A percentile compares a stretch with the other conserved stretches of the same genome.
Conservation (phyloP, 1,139 yeast species). For the Candida tropicalis region DNA sequence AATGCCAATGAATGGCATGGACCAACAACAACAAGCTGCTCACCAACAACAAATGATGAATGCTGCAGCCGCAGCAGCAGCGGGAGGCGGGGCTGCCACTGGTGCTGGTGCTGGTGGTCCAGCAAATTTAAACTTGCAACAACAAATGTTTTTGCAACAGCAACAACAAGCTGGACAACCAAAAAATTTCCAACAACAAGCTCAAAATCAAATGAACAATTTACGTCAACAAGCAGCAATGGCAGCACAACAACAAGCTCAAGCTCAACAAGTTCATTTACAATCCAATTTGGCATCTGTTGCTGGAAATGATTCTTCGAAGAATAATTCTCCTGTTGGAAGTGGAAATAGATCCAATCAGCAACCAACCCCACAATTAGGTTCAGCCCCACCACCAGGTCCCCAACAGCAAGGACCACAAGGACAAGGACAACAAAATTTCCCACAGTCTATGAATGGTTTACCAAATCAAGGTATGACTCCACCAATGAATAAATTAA, state of each 20-base stretch:
- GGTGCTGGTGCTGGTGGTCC: constrained; percentile 14
- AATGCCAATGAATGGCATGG: constrained; percentile 16
- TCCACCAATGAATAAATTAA: constrained; percentile 6
- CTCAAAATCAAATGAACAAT: constrained; percentile 55
- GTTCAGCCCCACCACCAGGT: constrained; percentile 11
- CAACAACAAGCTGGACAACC: constrained; percentile 24
- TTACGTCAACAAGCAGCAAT: constrained; percentile 50
- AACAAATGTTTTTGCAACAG: constrained; percentile 27
- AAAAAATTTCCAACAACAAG: constrained; percentile 49
- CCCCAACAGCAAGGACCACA: constrained; percentile 18
- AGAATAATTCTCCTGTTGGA: constrained; percentile 24
- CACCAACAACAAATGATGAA: constrained; percentile 20
- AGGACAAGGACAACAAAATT: no score
- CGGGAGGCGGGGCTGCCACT: no score
- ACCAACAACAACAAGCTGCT: constrained; percentile 25
- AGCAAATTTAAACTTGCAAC: constrained; percentile 23
- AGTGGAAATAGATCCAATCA: constrained; percentile 18
- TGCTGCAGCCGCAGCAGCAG: constrained; percentile 13
- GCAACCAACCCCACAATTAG: constrained; percentile 25
- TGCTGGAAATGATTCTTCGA: constrained; percentile 14
- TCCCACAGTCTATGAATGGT: constrained; percentile 14
- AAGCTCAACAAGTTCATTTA: constrained; percentile 21
- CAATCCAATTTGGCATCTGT: constrained; percentile 23
- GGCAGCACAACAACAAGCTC: constrained; percentile 30
- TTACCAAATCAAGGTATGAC: constrained; percentile 3